phyloP scores from a whole-genome alignment of 1,284 basidiomycete genomes.

The Puccinia coronata region DNA sequence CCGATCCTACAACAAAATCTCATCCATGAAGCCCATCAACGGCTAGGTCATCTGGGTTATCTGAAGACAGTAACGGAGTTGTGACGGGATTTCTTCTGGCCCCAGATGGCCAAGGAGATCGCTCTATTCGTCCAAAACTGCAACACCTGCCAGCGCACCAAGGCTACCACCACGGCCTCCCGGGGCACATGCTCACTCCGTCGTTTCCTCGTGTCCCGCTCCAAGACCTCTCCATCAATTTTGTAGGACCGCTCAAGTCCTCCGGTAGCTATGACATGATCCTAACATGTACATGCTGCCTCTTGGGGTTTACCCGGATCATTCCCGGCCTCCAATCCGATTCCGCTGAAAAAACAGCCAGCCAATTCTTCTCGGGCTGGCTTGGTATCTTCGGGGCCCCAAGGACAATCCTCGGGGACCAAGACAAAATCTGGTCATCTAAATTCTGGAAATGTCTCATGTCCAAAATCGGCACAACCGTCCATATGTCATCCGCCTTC shows the following conservation, averaged over 20 bases:
- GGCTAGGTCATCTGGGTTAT: conserved; percentile 60
- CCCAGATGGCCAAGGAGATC: conserved; percentile 56
- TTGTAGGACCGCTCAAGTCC: conserved; percentile 10
- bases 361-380: too few relatives aligned
- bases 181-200: conserved; percentile 38
- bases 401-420: too few relatives aligned
- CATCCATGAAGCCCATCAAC: conserved; percentile 56
- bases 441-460: too few relatives aligned
- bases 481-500: too few relatives aligned
- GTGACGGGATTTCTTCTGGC: conserved; percentile 60
- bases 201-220: conserved; percentile 23
- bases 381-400: too few relatives aligned
- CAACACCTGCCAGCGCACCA: conserved; percentile 48
- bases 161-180: conserved; percentile 34
- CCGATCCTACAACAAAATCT: conserved; percentile 53
- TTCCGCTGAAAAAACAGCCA: too few relatives aligned
- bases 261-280: too few relatives aligned
- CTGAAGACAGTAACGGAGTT: conserved; percentile 59
- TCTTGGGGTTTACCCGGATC: too few relatives aligned
- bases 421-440: too few relatives aligned
- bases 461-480: too few relatives aligned
- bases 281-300: too few relatives aligned
- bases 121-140: conserved; percentile 13
- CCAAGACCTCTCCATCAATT: conserved; percentile 35
- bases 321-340: too few relatives aligned